These are phyloP conservation scores for Blastocystis sp. DNA, from an alignment of 352 stramenopile species.

Conservation along the genomic window DNA sequence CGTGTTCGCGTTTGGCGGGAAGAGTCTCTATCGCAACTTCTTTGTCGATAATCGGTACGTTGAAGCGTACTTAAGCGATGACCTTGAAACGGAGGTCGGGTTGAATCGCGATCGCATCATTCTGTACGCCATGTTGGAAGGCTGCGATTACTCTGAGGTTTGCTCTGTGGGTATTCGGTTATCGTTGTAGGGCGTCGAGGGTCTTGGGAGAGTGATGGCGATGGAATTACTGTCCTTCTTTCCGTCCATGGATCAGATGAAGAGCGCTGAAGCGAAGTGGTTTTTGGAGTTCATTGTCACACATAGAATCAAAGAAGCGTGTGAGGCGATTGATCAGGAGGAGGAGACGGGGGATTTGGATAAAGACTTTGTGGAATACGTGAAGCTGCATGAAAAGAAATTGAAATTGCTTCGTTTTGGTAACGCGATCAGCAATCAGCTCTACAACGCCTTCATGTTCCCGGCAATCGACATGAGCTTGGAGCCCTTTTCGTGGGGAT, in stretches of 20 bases:
- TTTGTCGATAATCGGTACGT: constrained; percentile 99
- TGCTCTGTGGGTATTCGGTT: neutral
- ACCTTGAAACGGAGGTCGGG: constrained; percentile 89
- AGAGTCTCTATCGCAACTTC: constrained; percentile 97
- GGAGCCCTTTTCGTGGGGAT: constrained; percentile 38
- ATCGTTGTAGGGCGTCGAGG: constrained; percentile 79
- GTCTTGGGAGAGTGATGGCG: constrained; percentile 86
- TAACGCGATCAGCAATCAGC: neutral
- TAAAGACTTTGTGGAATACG: constrained; percentile 35
- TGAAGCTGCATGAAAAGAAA: constrained; percentile 29
- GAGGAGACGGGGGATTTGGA: neutral
- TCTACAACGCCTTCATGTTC: constrained; percentile 61
- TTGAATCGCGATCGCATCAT: constrained; percentile 89
- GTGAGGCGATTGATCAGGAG: neutral
- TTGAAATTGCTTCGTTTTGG: constrained; percentile 11
- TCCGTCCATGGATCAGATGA: constrained; percentile 72
- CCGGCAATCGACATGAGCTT: constrained; percentile 44
- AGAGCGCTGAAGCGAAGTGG: neutral
- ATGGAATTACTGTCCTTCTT: constrained; percentile 85
- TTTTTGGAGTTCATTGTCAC: neutral
- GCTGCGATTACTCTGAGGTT: constrained; percentile 91
- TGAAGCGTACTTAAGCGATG: constrained; percentile 91
- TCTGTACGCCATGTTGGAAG: constrained; percentile 86
- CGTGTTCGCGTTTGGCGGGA: constrained; percentile 91
- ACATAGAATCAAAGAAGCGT: constrained; percentile 8